phyloP scores from a whole-genome alignment of 352 stramenopile species.

The Phytophthora europaea region DNA sequence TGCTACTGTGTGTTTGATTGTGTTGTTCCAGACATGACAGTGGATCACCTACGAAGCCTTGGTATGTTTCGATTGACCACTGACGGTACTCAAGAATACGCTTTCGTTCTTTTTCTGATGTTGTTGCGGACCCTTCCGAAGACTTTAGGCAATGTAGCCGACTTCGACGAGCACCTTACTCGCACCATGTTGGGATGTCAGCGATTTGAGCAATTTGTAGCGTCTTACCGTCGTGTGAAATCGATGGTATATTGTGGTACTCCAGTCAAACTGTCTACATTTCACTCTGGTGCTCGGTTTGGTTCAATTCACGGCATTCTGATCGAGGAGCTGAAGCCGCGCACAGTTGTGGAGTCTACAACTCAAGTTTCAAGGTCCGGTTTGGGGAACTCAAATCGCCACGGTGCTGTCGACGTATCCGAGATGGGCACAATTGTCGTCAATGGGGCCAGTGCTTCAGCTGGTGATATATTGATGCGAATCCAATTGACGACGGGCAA shows the following conservation, averaged over 20 bases:
- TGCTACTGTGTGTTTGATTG: neutral
- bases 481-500: constrained; percentile 12
- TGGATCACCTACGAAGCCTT: constrained; percentile 13
- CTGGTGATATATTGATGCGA: constrained; percentile 3
- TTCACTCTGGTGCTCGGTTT: constrained; percentile 13
- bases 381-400: neutral
- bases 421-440: constrained; percentile 9
- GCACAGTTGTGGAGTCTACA: constrained; percentile 4
- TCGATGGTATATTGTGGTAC: constrained; percentile 4
- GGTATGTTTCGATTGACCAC: constrained; percentile 8
- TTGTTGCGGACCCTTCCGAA: constrained; percentile 10
- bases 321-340: neutral
- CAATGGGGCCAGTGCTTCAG: constrained; percentile 2
- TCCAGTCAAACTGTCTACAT: neutral
- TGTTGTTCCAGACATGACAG: constrained; percentile 12
- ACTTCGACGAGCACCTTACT: constrained; percentile 6
- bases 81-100: constrained; percentile 7
- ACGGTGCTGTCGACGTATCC: constrained; percentile 2
- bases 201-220: constrained; percentile 19
- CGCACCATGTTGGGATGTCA: constrained; percentile 6
- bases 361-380: constrained; percentile 7
- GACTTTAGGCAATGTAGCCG: neutral
- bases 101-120: constrained; percentile 17
- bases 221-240: constrained; percentile 20
- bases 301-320: neutral